A percentile compares a stretch with the other conserved stretches of the same genome.
These are phyloP conservation scores for Melastoma candidum DNA, from an alignment of 441 rosid genomes.

Conservation along the genomic window DNA sequence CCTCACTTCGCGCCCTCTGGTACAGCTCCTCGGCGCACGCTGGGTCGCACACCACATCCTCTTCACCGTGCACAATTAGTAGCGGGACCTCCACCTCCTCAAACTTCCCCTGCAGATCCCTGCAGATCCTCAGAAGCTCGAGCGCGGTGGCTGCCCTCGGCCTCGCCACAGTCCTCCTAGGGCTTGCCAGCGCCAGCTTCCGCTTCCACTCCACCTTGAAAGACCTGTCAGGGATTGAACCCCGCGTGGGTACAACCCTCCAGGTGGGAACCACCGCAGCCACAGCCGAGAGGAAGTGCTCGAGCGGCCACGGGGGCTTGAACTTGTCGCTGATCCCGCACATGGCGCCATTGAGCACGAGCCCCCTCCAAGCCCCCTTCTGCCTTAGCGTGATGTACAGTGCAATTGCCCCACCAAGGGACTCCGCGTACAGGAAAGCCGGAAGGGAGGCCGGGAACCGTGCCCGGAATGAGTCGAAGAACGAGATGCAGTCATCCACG, in stretches of 20 bases:
- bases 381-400: slow-evolving; percentile 7
- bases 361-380: slow-evolving; percentile 11
- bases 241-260: slow-evolving; percentile 16
- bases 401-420: slow-evolving; percentile 9
- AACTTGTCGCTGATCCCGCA: slow-evolving; percentile 25
- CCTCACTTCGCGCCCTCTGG: slow-evolving; percentile 20
- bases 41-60: slow-evolving; percentile 20
- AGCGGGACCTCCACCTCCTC: slow-evolving; percentile 20
- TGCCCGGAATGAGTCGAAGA: slow-evolving; percentile 12
- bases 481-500: slow-evolving; percentile 10
- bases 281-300: slow-evolving; percentile 25
- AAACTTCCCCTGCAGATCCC: slow-evolving; percentile 16
- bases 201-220: slow-evolving; percentile 28
- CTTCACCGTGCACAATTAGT: slow-evolving; percentile 22
- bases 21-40: slow-evolving; percentile 13
- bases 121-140: slow-evolving; percentile 24
- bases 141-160: slow-evolving; percentile 20
- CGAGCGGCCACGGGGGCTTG: slow-evolving; percentile 24
- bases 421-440: slow-evolving; percentile 8
- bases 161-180: slow-evolving; percentile 15
- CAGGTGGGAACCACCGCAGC: slow-evolving; percentile 19
- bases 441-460: slow-evolving; percentile 6
- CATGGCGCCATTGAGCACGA: slow-evolving; percentile 26
- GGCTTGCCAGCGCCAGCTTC: slow-evolving; percentile 13
- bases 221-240: slow-evolving; percentile 11